A percentile compares a stretch with the other conserved stretches of the same genome.
Conservation (phyloP, 805 yeast species). For the Teunomyces barrocoloradensis region DNA sequence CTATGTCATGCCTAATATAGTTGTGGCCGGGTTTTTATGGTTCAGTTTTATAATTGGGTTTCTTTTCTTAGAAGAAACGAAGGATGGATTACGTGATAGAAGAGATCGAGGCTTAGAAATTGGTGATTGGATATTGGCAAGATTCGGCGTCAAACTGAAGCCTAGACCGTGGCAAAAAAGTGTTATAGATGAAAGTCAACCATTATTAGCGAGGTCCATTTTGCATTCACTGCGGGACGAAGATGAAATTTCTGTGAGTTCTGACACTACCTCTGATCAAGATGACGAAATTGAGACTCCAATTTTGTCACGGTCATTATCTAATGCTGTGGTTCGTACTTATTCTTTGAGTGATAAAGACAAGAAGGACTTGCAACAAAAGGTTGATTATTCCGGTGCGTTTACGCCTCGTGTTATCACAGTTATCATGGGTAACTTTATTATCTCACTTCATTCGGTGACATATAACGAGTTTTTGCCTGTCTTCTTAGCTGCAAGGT, state of each 20-base stretch:
- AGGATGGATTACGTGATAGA: conserved; percentile 18
- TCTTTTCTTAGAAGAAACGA: conserved; percentile 39
- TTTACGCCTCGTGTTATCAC: conserved; percentile 31
- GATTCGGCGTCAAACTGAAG: conserved; percentile 25
- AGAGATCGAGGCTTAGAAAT: conserved; percentile 34
- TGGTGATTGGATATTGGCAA: conserved; percentile 31
- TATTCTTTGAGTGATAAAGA: conserved; percentile 11
- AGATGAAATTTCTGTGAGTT: conserved; percentile 6
- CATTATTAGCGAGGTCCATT: neutral
- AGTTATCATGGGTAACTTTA: conserved; percentile 32
- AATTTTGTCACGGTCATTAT: conserved; percentile 15
- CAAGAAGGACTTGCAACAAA: conserved; percentile 2
- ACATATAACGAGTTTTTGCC: conserved; percentile 38
- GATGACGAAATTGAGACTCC: conserved; percentile 9
- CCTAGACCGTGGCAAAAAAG: conserved; percentile 28
- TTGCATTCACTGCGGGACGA: neutral
- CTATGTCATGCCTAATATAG: conserved; percentile 38
- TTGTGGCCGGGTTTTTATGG: conserved; percentile 27
- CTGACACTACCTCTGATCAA: conserved; percentile 6
- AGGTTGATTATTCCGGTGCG: conserved; percentile 11
- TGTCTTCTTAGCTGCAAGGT: conserved; percentile 32
- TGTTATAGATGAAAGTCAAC: neutral
- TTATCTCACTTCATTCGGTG: conserved; percentile 31
- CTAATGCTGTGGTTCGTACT: conserved; percentile 19
- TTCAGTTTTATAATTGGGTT: conserved; percentile 27